Base-by-base conservation (phyloP, 2,329 filamentous ascomycete genomes). In the Alternaria sp. region DNA sequence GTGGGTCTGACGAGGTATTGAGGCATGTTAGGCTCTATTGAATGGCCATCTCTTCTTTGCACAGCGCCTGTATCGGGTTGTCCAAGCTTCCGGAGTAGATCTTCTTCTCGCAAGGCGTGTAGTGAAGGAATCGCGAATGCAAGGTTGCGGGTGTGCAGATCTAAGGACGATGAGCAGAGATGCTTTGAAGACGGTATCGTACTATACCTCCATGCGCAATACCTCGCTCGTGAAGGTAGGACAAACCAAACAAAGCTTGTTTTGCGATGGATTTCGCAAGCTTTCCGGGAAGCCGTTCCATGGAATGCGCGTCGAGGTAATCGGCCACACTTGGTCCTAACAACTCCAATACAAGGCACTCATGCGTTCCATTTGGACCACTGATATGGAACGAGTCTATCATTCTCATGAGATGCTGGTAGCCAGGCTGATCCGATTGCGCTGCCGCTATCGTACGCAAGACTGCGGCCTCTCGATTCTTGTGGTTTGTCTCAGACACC, bases 341-440 rank as follows among this genome's bases (percentile, higher is more conserved):
- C n/a, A 81, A 69, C 45, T 83, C 78, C 49, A 80, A 76, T 6
- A 85, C 79, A 0, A 85, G 68, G 66, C 83, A 85, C n/a, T 75
- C 65, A 64, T 86, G 83, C 3, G 30, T 72, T 11, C 83, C 82
- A 70, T 85, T 85, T 7, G 82, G 82, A 10, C 84, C 82, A 2
- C 67, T 45, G 47, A 81, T 54, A 8, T 78, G 41, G 41, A 85
- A 84, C 18, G 72, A 23, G 63, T 83, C 78, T 23, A 80, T 61
- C 21, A 83, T 46, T 21, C 64, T 72, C 43, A 82, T 76, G 11
- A 82, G 41, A 72, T 83, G 67, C 37, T 62, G 62, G 18, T 51
- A 61, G 21, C 64, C 67, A 23, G 66, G 44, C 14, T 70, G 44
- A 46, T 30, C n/a, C 41, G 67, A 68, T 53, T 58, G 18, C n/a